These are phyloP conservation scores for Persicaria tinctoria DNA, from an alignment of 148 eudicot genomes.

Conservation along the genomic window DNA sequence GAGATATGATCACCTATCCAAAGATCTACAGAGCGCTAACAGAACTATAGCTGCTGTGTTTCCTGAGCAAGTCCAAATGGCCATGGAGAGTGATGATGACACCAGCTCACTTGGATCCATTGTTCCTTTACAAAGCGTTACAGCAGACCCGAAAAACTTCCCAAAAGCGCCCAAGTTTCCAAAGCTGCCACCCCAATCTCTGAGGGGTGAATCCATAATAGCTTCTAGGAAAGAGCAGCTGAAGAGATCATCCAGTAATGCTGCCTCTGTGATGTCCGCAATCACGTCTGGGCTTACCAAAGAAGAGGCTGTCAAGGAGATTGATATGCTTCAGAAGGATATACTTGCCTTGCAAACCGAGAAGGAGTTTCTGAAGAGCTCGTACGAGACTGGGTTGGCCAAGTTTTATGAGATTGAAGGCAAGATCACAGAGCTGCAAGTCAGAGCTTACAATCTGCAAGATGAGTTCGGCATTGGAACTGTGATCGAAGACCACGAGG, in stretches of 20 bases:
- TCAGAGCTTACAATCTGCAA: slow-evolving; percentile 41
- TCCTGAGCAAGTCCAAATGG: slow-evolving; percentile 59
- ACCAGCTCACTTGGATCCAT: slow-evolving; percentile 23
- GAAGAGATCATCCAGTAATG: slow-evolving; percentile 23
- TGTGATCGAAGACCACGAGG: slow-evolving; percentile 69
- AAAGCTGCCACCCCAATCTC: slow-evolving; percentile 18
- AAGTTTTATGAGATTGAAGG: slow-evolving; percentile 64
- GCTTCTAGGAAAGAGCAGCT: slow-evolving; percentile 51
- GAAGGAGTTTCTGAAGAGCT: slow-evolving; percentile 59
- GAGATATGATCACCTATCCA: slow-evolving; percentile 73
- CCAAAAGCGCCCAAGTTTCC: slow-evolving; percentile 35
- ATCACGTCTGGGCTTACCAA: slow-evolving; percentile 45
- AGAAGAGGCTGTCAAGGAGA: slow-evolving; percentile 43
- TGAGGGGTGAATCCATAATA: slow-evolving; percentile 29
- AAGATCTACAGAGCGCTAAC: slow-evolving; percentile 71
- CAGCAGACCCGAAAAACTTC: slow-evolving; percentile 29
- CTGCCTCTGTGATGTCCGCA: slow-evolving; percentile 17
- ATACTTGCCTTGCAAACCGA: slow-evolving; percentile 69
- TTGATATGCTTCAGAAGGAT: slow-evolving; percentile 52
- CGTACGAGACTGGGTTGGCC: slow-evolving; percentile 46
- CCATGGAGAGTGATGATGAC: slow-evolving; percentile 57
- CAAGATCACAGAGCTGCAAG: slow-evolving; percentile 49
- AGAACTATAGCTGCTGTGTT: slow-evolving; percentile 65
- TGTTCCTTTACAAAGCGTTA: slow-evolving; percentile 19
- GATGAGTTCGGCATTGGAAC: slow-evolving; percentile 64